Base-by-base conservation (phyloP, 371 early-diverging fungal genomes). In the Smittium mucronatum region DNA sequence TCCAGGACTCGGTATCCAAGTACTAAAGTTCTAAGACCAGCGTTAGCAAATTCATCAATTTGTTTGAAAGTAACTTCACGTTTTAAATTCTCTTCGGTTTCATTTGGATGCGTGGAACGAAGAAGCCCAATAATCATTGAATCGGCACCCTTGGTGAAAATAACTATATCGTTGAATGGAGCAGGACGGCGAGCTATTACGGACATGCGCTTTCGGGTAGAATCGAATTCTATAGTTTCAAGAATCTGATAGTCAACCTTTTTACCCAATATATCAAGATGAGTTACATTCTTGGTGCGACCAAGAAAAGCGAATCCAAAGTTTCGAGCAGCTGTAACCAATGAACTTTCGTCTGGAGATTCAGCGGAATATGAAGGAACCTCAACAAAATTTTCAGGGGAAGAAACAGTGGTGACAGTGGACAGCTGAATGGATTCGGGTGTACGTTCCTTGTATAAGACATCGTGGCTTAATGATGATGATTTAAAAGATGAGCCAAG, bases 81-180 rank as follows among this genome's bases (percentile, higher is more conserved):
- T 36, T 85, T 69, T 2, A 75, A 72, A 8, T 82, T 35, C 47
- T 67, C 67, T n/a, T 75, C 74, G 26, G 36, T 36, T 28, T 78
- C 78, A 59, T 64, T 70, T 35, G 71, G 67, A 57, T 68, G 74
- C 47, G 75, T 73, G 28, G 66, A 21, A 11, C 60, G 60, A 34
- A 77, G 67, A n/a, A 74, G 72, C 66, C 73, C 73, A 35, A 89
- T 83, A 33, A 98, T 94, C 36, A 97, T 88, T 73, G 88, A 92
- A 74, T 99, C 99, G 15, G 98, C 97, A 31, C 99, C 99, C 80
- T 99, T 99, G 68, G 89, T 88, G 69, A 93, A 85, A 58, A 97
- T 64, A 1, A 93, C 79, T 57, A 95, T 85, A 72, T 90, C 90
- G 73, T 88, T 87, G 76, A 87, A 83, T n/a, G 88, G 88, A 2